phyloP scores from a whole-genome alignment of 1,284 basidiomycete genomes.

The Ustilago sp. region DNA sequence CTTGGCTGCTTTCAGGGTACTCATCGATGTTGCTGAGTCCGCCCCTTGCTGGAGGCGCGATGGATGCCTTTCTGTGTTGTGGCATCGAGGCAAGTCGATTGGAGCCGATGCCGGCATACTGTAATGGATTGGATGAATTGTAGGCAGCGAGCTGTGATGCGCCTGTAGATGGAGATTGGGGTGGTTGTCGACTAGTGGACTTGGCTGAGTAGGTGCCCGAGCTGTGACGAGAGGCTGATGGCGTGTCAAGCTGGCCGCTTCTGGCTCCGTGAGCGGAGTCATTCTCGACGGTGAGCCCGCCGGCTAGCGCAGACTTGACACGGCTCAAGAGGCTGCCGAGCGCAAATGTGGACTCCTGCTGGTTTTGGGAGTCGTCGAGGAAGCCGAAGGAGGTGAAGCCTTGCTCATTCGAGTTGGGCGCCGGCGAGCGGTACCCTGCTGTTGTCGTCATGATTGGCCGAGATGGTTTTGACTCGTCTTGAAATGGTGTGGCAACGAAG shows the following conservation, averaged over 20 bases:
- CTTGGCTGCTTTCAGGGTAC: conserved; percentile 33
- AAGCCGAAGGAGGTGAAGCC: conserved; percentile 61
- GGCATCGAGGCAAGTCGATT: conserved; percentile 33
- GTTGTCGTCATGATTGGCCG: conserved; percentile 7
- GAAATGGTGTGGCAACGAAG: background rate
- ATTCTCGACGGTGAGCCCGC: conserved; percentile 9
- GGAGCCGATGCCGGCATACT: background rate
- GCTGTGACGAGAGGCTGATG: conserved; percentile 28
- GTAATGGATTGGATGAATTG: conserved; percentile 13
- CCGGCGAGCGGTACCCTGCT: conserved; percentile 9
- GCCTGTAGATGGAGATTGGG: conserved; percentile 6
- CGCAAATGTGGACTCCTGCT: conserved; percentile 51
- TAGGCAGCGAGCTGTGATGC: conserved; percentile 9
- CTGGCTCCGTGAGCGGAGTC: conserved; percentile 1
- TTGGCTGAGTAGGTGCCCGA: conserved; percentile 22
- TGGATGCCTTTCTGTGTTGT: conserved; percentile 28
- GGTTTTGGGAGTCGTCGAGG: conserved; percentile 57
- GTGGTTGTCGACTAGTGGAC: conserved; percentile 13
- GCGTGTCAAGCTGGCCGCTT: conserved; percentile 1
- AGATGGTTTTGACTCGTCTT: background rate
- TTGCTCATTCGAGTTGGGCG: conserved; percentile 5
- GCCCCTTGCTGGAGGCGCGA: conserved; percentile 31
- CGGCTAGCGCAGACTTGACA: conserved; percentile 60
- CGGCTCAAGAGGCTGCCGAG: conserved; percentile 61
- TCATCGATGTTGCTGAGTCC: conserved; percentile 50